Base-by-base conservation (phyloP, 2,329 filamentous ascomycete species). In the Septoria linicola region DNA sequence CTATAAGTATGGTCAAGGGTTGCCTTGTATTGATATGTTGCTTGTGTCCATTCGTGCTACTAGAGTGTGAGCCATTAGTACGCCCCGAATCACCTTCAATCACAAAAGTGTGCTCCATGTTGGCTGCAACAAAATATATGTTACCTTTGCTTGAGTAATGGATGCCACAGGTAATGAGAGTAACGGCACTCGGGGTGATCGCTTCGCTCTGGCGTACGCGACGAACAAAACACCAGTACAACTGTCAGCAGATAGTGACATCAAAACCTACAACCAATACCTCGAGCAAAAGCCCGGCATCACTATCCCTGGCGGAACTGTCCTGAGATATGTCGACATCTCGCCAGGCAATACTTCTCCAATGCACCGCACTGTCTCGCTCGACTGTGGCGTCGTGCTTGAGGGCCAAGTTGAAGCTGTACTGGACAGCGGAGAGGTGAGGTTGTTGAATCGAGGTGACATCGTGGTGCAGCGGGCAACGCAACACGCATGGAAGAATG, bases 341-440 rank as follows among this genome's bases (percentile, higher is more conserved):
- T 59, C 59, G 13, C 70, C 70, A 0, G 65, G 66, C 2, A 63
- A 63, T 35, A 51, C 55, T 3, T 67, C 60, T 0, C 68, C 68
- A 0, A 69, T 71, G 65, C 69, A 73, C 55, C 62, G 70, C 1
- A 70, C 70, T 2, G 59, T 71, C 1, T 68, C 64, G 34, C 10
- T 73, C 7, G 70, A 72, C 42, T 72, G 69, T 51, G 67, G 69
- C 5, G 61, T 71, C 19, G 63, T 72, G 1, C 23, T 73, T 6
- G 68, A 71, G 25, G 70, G 70, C 0, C 63, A 67, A 32, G 62
- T 71, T 10, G 69, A 71, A 53, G 51, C 72, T 6, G 53, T 67
- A 2, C 49, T 73, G 27, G 69, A 72, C 47, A 67, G 63, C 2
- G 70, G 70, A 19, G 63, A 68, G 43, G 63, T 45, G 31, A 60